Evolutionary conservation across 108 stramenopile genomes (phyloP).

Genomic region (Epithemia pelagica): DNA sequence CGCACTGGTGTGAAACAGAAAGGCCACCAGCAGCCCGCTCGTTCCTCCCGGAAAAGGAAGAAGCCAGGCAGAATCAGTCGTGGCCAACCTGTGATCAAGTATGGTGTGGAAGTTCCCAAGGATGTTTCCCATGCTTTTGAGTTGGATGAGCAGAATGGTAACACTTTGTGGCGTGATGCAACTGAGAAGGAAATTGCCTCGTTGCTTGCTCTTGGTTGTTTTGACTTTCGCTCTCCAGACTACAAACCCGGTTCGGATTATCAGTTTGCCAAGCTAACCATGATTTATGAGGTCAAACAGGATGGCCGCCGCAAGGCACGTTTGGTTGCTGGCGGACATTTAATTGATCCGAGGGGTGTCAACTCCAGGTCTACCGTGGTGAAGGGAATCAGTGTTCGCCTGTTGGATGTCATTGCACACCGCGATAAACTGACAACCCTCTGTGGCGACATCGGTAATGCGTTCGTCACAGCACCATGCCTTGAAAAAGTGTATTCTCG

Average conservation of each 20-base stretch:
- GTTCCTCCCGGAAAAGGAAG: too few species aligned
- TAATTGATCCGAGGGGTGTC: slow-evolving; percentile 14
- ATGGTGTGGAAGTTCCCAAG: too few species aligned
- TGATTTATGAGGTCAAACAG: slow-evolving; percentile 24
- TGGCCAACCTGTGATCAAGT: too few species aligned
- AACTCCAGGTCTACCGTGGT: slow-evolving; percentile 27
- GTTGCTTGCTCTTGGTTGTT: neutral
- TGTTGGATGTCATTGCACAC: slow-evolving; percentile 24
- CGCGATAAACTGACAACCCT: slow-evolving; percentile 21
- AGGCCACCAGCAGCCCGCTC: too few species aligned
- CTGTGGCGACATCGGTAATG: slow-evolving; percentile 31
- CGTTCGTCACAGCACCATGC: slow-evolving; percentile 25
- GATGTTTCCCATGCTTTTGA: too few species aligned
- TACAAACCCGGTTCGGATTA: slow-evolving; percentile 12
- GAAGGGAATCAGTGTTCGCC: slow-evolving; percentile 18
- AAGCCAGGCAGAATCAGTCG: too few species aligned
- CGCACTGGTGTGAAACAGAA: too few species aligned
- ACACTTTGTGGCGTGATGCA: too few species aligned
- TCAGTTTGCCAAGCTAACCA: neutral
- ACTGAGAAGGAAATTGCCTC: neutral
- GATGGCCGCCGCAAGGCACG: slow-evolving; percentile 25
- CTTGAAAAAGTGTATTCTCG: slow-evolving; percentile 17
- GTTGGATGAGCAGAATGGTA: too few species aligned
- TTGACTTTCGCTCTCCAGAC: neutral
- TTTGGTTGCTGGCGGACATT: slow-evolving; percentile 37